A percentile compares a stretch with the other conserved stretches of the same genome.
Conservation (phyloP, 1,284 basidiomycete species). For the Ustilago hordei region DNA sequence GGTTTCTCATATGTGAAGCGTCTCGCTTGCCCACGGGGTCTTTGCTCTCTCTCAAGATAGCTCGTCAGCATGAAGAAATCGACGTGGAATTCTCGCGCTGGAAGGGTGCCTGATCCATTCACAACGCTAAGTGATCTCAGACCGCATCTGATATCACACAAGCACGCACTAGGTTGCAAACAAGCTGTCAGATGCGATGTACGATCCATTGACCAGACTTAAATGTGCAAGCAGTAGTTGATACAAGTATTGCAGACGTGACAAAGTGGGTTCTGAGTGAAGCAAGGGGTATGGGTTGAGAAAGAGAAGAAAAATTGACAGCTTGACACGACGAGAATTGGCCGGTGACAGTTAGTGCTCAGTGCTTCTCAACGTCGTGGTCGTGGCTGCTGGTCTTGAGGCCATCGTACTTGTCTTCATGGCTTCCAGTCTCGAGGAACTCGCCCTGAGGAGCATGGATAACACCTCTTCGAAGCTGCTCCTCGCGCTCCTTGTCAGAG, state of each 20-base stretch:
- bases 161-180: no score
- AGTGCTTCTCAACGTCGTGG: slow-evolving; percentile 33
- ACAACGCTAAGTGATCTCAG: no score
- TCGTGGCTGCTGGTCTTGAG: slow-evolving; percentile 34
- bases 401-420: slow-evolving; percentile 23
- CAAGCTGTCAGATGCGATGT: no score
- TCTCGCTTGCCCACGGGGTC: not conserved
- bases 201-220: not conserved
- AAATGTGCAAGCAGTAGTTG: not conserved
- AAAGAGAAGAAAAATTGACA: not conserved
- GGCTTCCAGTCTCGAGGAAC: slow-evolving; percentile 15
- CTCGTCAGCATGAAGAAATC: no score
- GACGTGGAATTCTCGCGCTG: no score
- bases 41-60: not conserved
- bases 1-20: not conserved
- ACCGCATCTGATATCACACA: no score
- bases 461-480: slow-evolving; percentile 70
- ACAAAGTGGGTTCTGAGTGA: not conserved
- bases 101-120: no score
- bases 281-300: not conserved
- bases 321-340: not conserved
- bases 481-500: slow-evolving; percentile 72
- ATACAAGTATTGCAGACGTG: not conserved
- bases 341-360: slow-evolving; percentile 3
- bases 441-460: slow-evolving; percentile 15